These are phyloP conservation scores for Lentinus brumalis DNA, from an alignment of 768 basidiomycete species.

Conservation along the genomic window DNA sequence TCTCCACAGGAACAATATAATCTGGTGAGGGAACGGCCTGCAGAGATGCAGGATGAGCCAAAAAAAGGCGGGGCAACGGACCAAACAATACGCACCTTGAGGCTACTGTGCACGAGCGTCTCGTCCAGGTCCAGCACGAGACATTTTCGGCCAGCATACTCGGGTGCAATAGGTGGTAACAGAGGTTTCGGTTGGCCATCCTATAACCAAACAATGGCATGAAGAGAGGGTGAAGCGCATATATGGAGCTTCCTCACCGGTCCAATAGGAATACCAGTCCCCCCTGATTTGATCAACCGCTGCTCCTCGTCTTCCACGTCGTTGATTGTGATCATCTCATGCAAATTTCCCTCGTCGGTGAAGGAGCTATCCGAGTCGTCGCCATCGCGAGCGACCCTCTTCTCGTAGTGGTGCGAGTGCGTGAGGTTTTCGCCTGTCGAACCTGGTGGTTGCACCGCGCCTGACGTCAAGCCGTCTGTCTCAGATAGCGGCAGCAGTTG, in stretches of 20 bases:
- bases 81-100: slow-evolving; percentile 68
- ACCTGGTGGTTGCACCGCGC: slow-evolving; percentile 89
- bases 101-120: slow-evolving; percentile 96
- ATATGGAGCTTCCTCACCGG: slow-evolving; percentile 58
- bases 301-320: slow-evolving; percentile 90
- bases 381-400: slow-evolving; percentile 45
- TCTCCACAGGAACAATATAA: slow-evolving; percentile 98
- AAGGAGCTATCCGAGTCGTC: slow-evolving; percentile 61
- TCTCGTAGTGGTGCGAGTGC: slow-evolving; percentile 25
- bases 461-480: slow-evolving; percentile 88
- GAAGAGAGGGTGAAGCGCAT: not conserved
- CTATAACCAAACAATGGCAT: slow-evolving; percentile 39
- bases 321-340: slow-evolving; percentile 52
- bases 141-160: slow-evolving; percentile 89
- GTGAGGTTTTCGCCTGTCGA: slow-evolving; percentile 54
- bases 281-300: slow-evolving; percentile 84
- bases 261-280: slow-evolving; percentile 93
- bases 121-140: slow-evolving; percentile 97
- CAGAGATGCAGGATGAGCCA: no score
- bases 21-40: slow-evolving; percentile 83
- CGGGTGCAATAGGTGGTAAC: slow-evolving; percentile 79
- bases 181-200: slow-evolving; percentile 87
- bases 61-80: no score
- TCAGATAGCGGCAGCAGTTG: slow-evolving; percentile 58
- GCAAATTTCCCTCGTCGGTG: slow-evolving; percentile 67